These are phyloP conservation scores for Fusarium neocosmosporiellum DNA, from an alignment of 2,329 filamentous ascomycete species.

Conservation along the genomic window DNA sequence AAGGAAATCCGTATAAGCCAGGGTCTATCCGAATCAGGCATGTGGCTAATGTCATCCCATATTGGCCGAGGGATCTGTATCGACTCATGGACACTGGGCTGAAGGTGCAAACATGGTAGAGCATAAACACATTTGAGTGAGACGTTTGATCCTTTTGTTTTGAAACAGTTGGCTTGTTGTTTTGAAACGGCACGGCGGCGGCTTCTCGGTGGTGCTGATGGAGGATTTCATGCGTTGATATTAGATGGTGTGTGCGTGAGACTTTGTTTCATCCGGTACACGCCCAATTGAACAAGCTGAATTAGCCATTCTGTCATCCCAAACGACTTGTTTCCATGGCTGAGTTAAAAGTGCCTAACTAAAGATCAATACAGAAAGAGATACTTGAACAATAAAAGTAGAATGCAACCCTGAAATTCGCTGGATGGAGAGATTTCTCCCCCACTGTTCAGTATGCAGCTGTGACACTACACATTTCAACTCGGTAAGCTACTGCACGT, in stretches of 20 bases:
- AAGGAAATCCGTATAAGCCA: neutral
- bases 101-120: neutral
- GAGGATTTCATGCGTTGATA: conserved; percentile 19
- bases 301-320: neutral
- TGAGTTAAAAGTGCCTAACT: neutral
- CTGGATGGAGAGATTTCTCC: neutral
- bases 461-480: neutral
- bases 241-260: neutral
- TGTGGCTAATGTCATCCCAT: neutral
- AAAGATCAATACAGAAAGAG: neutral
- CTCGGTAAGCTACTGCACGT: neutral
- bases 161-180: neutral
- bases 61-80: neutral
- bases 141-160: conserved; percentile 2
- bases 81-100: neutral
- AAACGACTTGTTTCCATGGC: too few species aligned
- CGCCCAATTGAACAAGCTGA: neutral
- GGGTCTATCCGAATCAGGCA: neutral
- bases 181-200: neutral
- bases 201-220: neutral
- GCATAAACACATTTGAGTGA: conserved; percentile 4
- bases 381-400: neutral
- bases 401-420: neutral
- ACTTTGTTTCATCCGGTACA: conserved; percentile 6
- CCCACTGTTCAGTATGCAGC: neutral